Base-by-base conservation (phyloP, 2,329 filamentous ascomycete genomes). In the Fusarium pseudoanthophilum region DNA sequence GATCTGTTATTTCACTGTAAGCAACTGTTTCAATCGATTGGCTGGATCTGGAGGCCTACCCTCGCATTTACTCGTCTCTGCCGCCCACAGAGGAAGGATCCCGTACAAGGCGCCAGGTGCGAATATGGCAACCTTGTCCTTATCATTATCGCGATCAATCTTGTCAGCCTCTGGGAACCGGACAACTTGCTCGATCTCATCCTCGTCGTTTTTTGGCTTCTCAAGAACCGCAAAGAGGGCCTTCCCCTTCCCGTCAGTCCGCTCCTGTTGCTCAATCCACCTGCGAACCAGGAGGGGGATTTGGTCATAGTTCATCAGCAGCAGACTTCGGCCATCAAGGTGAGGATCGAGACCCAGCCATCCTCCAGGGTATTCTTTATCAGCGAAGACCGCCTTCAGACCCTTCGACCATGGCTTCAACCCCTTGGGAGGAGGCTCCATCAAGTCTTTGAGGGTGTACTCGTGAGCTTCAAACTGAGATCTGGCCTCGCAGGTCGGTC, bases 281-380 rank as follows among this genome's bases (percentile, higher is more conserved):
- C 84, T 80, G 42, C 83, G 79, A 56, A 87, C 85, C 37, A 74
- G 74, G 28, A 83, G 69, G 16, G 86, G 87, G 36, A 88, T 63
- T 11, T 83, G 80, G 9, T 77, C 73, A 70, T 86, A 85, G 37
- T 82, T 79, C 86, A 88, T 87, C 72, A 81, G 74, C 48, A 88
- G 75, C 69, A 88, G 75, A 62, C 82, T 83, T 24, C 87, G 84
- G 60, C 87, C 84, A 67, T 84, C 82, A 55, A 84, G 84, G 77
- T 89, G 87, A n/a, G 81, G 82, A 73, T 89, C 87, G 30, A 85
- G 78, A 40, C 87, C 87, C 32, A 82, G 81, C 87, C 87, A 89
- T 45, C 83, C 83, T 30, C 87, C 87, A 0, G 87, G 87, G 76
- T 89, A 87, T 56, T 83, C 79, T 37, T 82, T 80, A 9, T 79